Evolutionary conservation across 768 basidiomycete genomes (phyloP), one percentile per base, ranked within the genome.

Genomic region (Xerocomus potaroensis): DNA sequence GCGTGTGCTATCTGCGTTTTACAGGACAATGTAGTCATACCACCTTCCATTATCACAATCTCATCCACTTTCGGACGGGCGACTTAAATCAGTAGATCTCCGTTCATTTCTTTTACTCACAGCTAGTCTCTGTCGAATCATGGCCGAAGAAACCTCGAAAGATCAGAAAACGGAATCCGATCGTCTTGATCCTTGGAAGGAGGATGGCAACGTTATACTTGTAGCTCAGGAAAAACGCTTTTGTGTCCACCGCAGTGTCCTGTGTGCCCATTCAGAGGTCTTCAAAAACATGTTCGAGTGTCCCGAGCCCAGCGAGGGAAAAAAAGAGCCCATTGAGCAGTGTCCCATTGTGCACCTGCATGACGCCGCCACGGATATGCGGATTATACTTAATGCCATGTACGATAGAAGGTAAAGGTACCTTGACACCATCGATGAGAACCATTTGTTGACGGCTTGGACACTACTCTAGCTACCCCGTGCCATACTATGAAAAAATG

Each of bases 181-280:
- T n/a, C 11, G 10, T 7, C 27, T 45, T 3, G 35, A 37, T 5
- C 43, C 43, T n/a, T 45, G 43, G 43, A 8, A 7, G 12, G 55
- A 63, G 2, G 67, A 68, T n/a, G 67, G 67, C 0, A 66, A 57
- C 33, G 50, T 69, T 31, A 34, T 69, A 38, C 56, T 69, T 9
- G 45, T 51, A 10, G 59, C 50, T 10, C 50, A 61, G 21, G 47
- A 35, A 3, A 63, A 57, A 46, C 49, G 48, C 9, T 69, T 69
- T 33, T 60, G 63, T 14, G 66, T 69, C 10, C 66, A 69, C 31
- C 58, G 65, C 14, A 58, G 48, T 15, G 29, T 64, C 27, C 41
- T 69, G 9, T 30, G 43, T 18, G 24, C 48, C 2, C 53, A 69
- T 42, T 68, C 66, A 3, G 50, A 53, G 4, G 49, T 69, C n/a